Evolutionary conservation across 2,329 filamentous ascomycete genomes (phyloP).

Genomic region (Ophiostoma angusticollis): DNA sequence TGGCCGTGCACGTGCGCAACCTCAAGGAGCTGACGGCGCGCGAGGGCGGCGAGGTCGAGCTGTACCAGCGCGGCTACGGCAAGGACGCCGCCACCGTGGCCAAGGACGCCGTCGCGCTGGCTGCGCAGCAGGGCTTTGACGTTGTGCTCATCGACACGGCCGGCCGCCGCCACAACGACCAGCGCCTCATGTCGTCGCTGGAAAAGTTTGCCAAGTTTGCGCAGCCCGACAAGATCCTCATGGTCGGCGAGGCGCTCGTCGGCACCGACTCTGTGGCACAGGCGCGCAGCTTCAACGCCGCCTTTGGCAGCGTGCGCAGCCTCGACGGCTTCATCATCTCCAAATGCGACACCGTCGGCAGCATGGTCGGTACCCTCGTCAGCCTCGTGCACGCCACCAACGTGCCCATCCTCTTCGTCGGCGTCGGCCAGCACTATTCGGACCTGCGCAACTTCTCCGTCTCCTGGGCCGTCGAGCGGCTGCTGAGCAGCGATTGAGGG

Average conservation of each 20-base stretch:
- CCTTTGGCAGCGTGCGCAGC: conserved; percentile 67
- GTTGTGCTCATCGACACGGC: conserved; percentile 97
- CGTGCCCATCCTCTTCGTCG: conserved; percentile 89
- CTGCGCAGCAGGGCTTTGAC: conserved; percentile 63
- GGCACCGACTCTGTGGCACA: conserved; percentile 93
- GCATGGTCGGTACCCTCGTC: conserved; percentile 92
- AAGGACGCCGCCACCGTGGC: conserved; percentile 95
- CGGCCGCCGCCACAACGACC: conserved; percentile 87
- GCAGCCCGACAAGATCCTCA: conserved; percentile 93
- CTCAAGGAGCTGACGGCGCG: conserved; percentile 76
- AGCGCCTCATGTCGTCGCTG: conserved; percentile 86
- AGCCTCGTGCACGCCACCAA: conserved; percentile 96
- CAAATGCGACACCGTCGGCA: conserved; percentile 98
- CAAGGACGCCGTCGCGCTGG: conserved; percentile 80
- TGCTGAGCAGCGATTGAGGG: conserved; percentile 39
- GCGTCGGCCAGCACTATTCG: conserved; percentile 56
- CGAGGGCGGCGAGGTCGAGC: conserved; percentile 68
- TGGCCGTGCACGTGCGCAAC: conserved; percentile 89
- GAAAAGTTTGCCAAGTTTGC: conserved; percentile 98
- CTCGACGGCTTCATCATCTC: conserved; percentile 97
- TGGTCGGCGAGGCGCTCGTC: conserved; percentile 83
- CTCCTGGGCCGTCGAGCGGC: conserved; percentile 55
- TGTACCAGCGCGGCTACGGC: conserved; percentile 95
- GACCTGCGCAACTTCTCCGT: conserved; percentile 58
- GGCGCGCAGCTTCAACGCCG: conserved; percentile 88